Evolutionary conservation across 208 protist species (phyloP).

Genomic region (Crithidia mellificae): DNA sequence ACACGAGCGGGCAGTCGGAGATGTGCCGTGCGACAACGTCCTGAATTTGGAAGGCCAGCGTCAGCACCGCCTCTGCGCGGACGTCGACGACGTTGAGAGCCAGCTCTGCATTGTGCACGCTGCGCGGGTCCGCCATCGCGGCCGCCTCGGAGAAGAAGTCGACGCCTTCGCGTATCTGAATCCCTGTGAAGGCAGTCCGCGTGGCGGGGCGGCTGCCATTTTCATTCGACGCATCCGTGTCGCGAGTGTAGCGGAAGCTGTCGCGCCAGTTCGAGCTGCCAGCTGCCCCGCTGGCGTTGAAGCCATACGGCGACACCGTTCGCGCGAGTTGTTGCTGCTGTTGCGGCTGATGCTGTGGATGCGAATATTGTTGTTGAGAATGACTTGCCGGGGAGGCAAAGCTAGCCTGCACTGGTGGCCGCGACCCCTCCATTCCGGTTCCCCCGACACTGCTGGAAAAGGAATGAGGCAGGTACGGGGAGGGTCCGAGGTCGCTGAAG

Average conservation of each 20-base stretch:
- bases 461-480: constrained; percentile 9
- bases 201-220: constrained; percentile 14
- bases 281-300: background rate
- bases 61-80: constrained; percentile 21
- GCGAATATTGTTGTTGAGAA: too few relatives aligned
- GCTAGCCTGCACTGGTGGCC: constrained; percentile 15
- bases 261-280: constrained; percentile 1
- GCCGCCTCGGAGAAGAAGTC: constrained; percentile 31
- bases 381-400: background rate
- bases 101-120: constrained; percentile 3
- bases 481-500: constrained; percentile 15
- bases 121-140: constrained; percentile 8
- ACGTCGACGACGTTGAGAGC: constrained; percentile 25
- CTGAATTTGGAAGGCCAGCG: constrained; percentile 21
- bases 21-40: constrained; percentile 25
- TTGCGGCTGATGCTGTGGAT: background rate
- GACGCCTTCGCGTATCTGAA: constrained; percentile 20
- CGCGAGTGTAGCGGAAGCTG: constrained; percentile 22
- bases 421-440: constrained; percentile 20
- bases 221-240: constrained; percentile 2
- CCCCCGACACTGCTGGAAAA: constrained; percentile 12
- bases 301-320: background rate
- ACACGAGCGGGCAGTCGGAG: constrained; percentile 32
- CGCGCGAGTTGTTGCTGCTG: background rate
- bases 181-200: constrained; percentile 11